These are phyloP conservation scores for Aureobasidium sp. DNA, from an alignment of 2,329 filamentous ascomycete species.

Conservation along the genomic window DNA sequence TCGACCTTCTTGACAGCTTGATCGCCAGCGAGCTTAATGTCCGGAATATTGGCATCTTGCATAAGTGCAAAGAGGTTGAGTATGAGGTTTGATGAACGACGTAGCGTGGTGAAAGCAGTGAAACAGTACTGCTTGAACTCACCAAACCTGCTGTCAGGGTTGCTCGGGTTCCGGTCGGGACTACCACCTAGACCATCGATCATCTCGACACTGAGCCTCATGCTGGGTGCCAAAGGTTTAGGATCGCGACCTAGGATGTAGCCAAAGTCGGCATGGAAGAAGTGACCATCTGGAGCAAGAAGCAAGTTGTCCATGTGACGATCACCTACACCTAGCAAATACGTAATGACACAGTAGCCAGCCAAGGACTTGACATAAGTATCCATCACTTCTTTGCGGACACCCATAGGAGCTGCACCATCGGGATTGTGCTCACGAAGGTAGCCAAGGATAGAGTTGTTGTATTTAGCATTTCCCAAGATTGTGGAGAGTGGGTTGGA, in stretches of 20 bases:
- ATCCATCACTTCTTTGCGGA: conserved; percentile 88
- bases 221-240: conserved; percentile 92
- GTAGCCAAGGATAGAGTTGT: conserved; percentile 70
- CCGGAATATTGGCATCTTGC: conserved; percentile 95
- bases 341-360: conserved; percentile 97
- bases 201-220: conserved; percentile 98
- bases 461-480: conserved; percentile 63
- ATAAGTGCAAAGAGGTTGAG: conserved; percentile 94
- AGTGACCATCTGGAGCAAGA: conserved; percentile 80
- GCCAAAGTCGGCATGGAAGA: conserved; percentile 98
- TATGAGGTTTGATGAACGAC: conserved; percentile 85
- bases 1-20: conserved; percentile 92
- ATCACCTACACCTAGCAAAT: conserved; percentile 92
- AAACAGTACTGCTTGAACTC: conserved; percentile 95
- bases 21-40: conserved; percentile 69
- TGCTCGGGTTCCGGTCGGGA: conserved; percentile 8
- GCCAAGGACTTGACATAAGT: conserved; percentile 94
- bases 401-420: conserved; percentile 68
- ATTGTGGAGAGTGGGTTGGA: conserved; percentile 80
- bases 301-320: conserved; percentile 93
- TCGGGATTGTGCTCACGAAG: conserved; percentile 87
- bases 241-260: conserved; percentile 96
- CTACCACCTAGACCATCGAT: conserved; percentile 93
- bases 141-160: conserved; percentile 57
- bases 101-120: conserved; percentile 82